Conservation (phyloP, 805 yeast species). For the Myxozyma mucilagina region DNA sequence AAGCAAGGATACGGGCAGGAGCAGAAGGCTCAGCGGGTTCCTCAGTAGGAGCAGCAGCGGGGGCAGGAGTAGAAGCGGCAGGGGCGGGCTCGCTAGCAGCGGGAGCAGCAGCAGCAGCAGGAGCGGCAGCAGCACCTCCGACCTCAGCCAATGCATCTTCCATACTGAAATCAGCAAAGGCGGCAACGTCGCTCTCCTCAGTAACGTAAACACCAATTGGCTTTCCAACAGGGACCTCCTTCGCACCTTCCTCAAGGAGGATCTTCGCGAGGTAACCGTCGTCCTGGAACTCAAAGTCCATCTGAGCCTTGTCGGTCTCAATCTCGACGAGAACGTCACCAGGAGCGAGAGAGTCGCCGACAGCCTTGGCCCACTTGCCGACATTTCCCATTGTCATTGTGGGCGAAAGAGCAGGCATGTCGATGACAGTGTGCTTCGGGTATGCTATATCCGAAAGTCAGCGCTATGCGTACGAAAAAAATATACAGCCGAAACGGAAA, state of each 20-base stretch:
- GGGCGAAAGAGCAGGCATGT: slow-evolving; percentile 99
- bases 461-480: neutral
- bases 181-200: slow-evolving; percentile 76
- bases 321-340: slow-evolving; percentile 96
- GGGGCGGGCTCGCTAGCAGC: slow-evolving; percentile 40
- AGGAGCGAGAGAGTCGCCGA: slow-evolving; percentile 83
- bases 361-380: slow-evolving; percentile 84
- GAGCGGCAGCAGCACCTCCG: slow-evolving; percentile 40
- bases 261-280: slow-evolving; percentile 91
- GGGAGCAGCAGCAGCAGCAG: slow-evolving; percentile 48
- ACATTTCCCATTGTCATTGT: slow-evolving; percentile 97
- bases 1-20: slow-evolving; percentile 76
- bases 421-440: slow-evolving; percentile 84
- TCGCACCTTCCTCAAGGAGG: slow-evolving; percentile 76
- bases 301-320: slow-evolving; percentile 96
- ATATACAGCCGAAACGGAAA: neutral
- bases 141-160: slow-evolving; percentile 58
- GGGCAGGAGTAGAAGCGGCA: slow-evolving; percentile 35
- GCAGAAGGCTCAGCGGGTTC: slow-evolving; percentile 37
- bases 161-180: slow-evolving; percentile 81
- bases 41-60: slow-evolving; percentile 43
- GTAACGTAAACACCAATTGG: slow-evolving; percentile 98
- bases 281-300: slow-evolving; percentile 98
- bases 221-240: slow-evolving; percentile 89
- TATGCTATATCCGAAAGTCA: slow-evolving; percentile 39